Percentiles rank a stretch among this genome's conserved stretches.
These are phyloP conservation scores for Venturia oleaginea DNA, from an alignment of 2,329 filamentous ascomycete species.

Conservation along the genomic window DNA sequence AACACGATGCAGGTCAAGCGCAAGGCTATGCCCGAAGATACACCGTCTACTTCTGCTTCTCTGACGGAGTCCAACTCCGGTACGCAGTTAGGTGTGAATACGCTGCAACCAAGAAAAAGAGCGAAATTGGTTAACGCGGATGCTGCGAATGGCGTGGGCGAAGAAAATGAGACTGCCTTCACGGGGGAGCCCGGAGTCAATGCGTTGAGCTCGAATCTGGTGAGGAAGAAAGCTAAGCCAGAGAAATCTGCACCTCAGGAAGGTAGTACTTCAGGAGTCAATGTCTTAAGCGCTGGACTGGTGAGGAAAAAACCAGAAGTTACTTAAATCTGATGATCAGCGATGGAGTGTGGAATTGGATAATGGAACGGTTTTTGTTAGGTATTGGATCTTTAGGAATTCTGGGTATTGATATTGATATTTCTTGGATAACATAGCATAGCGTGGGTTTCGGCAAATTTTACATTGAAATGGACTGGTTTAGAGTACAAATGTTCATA, in stretches of 20 bases:
- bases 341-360: neutral
- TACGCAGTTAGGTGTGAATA: neutral
- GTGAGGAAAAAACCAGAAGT: conserved; percentile 16
- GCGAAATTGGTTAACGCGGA: neutral
- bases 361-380: neutral
- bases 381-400: neutral
- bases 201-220: neutral
- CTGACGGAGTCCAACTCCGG: neutral
- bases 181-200: neutral
- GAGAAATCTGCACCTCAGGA: too few relatives aligned
- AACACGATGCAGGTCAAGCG: conserved; percentile 4
- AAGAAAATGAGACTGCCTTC: neutral
- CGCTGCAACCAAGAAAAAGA: conserved; percentile 7
- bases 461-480: neutral
- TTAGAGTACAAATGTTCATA: neutral
- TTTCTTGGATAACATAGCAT: neutral
- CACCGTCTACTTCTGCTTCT: neutral
- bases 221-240: neutral
- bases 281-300: conserved; percentile 15
- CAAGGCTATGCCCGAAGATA: neutral
- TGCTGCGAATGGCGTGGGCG: neutral
- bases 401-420: neutral
- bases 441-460: neutral
- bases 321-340: neutral
- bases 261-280: conserved; percentile 11